A percentile compares a stretch with the other conserved stretches of the same genome.
These are phyloP conservation scores for Pseudevernia furfuracea DNA, from an alignment of 495 filamentous ascomycete genomes.

Conservation along the genomic window DNA sequence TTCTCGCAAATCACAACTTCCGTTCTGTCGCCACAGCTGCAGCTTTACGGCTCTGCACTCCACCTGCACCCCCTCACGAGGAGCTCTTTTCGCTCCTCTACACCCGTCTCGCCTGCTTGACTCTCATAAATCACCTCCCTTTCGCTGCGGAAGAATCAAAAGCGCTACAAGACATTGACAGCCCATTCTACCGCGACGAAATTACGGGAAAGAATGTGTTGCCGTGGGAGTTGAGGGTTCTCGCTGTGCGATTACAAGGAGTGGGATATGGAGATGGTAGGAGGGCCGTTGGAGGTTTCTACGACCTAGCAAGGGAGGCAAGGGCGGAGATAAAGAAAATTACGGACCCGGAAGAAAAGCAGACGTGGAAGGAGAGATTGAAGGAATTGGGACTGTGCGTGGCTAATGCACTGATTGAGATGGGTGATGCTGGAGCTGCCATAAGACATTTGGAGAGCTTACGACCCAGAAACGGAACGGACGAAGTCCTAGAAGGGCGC, in stretches of 20 bases:
- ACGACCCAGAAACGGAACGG: conserved; percentile 24
- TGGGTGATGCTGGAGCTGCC: conserved; percentile 78
- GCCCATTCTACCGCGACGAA: conserved; percentile 57
- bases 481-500: conserved; percentile 34
- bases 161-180: conserved; percentile 70
- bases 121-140: conserved; percentile 58
- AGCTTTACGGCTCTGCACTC: conserved; percentile 56
- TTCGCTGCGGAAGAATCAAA: conserved; percentile 83
- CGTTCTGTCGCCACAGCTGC: conserved; percentile 67
- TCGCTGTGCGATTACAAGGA: conserved; percentile 74
- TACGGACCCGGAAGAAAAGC: conserved; percentile 33
- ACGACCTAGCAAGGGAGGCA: conserved; percentile 76
- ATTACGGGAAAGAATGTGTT: conserved; percentile 36
- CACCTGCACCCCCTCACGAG: conserved; percentile 42
- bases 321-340: conserved; percentile 44
- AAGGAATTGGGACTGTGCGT: conserved; percentile 69
- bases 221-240: conserved; percentile 79
- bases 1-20: conserved; percentile 55
- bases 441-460: conserved; percentile 52
- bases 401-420: conserved; percentile 77
- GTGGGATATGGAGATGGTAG: conserved; percentile 76
- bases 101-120: conserved; percentile 73
- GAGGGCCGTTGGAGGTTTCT: conserved; percentile 79
- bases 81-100: conserved; percentile 78
- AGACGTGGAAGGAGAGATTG: conserved; percentile 61